Evolutionary conservation across 2,329 filamentous ascomycete genomes (phyloP), one percentile per base, ranked within the genome.

Genomic region (Colletotrichum lupini): DNA sequence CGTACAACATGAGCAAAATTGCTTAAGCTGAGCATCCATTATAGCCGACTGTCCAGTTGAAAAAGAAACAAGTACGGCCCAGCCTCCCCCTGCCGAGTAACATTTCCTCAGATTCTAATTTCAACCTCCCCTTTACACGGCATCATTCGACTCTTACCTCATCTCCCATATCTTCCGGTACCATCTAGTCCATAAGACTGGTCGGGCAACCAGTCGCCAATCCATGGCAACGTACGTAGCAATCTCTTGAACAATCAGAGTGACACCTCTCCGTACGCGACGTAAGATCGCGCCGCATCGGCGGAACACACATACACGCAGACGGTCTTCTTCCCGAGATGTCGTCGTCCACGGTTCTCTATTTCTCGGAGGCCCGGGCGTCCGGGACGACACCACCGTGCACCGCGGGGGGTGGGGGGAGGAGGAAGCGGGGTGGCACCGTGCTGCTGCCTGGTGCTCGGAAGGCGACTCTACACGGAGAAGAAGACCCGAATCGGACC

Each of bases 401-500:
- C 42, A 46, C 42, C 42, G 42, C 42, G 42, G 42, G 42, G 16
- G 19, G 42, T 19, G 16, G 37, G 37, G 37, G 42, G 42, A 16
- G 35, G 4, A 16, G 35, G 35, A 16, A 16, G 35, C 14, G 14
- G 35, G 35, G 35, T 37, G 35, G 35, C 32, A 32, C 11, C 32
- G 32, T 32, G 35, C 14, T 16, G 35, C 35, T 7, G 42, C 16
- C 42, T 46, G 42, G 16, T n/a, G 16, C 8, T 46, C 42, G 42
- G 63, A 80, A 77, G 28, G 42, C 46, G 46, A 63, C 61, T 37
- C 30, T 63, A 22, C 28, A 35, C 61, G 46, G 61, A 53, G 28
- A 28, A 26, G 60, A 26, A 4, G 46, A 53, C 60, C 60, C n/a
- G 49, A 22, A 63, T 35, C 60, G 28, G 28, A 35, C n/a, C n/a